These are phyloP conservation scores for Leptographium radiaticola DNA, from an alignment of 2,329 filamentous ascomycete genomes.

Conservation along the genomic window DNA sequence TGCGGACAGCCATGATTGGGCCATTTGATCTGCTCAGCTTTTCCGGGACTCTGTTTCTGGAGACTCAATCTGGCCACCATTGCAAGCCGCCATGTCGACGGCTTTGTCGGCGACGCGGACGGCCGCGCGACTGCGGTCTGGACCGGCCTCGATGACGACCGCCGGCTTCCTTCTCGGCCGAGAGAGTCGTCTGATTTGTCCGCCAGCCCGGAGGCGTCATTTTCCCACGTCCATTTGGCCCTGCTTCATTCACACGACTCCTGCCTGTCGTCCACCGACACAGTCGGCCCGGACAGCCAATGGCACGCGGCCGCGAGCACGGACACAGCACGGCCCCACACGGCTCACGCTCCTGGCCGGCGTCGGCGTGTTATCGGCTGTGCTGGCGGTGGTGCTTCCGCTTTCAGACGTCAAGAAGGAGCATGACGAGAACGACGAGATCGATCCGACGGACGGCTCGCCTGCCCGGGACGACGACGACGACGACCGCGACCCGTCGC, in stretches of 20 bases:
- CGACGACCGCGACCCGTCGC: conserved; percentile 12
- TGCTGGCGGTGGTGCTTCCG: neutral
- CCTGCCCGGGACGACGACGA: neutral
- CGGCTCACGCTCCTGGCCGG: neutral
- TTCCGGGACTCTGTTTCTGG: too few relatives aligned
- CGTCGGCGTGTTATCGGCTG: neutral
- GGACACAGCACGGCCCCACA: neutral
- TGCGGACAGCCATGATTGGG: too few relatives aligned
- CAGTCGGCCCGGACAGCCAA: neutral
- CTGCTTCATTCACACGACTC: neutral
- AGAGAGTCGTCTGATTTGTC: too few relatives aligned
- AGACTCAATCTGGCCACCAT: too few relatives aligned
- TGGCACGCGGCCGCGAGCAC: neutral
- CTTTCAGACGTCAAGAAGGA: neutral
- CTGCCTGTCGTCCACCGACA: neutral
- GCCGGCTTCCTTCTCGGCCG: too few relatives aligned
- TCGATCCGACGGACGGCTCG: neutral
- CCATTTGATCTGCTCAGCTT: too few relatives aligned
- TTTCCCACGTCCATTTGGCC: neutral
- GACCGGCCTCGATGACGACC: too few relatives aligned
- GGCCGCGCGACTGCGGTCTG: neutral
- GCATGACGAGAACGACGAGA: neutral
- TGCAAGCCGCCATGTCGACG: neutral
- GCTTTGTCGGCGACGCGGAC: neutral
- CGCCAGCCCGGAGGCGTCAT: neutral